These are phyloP conservation scores for Stagonosporopsis rhizophila DNA, from an alignment of 2,329 filamentous ascomycete species.

Conservation along the genomic window DNA sequence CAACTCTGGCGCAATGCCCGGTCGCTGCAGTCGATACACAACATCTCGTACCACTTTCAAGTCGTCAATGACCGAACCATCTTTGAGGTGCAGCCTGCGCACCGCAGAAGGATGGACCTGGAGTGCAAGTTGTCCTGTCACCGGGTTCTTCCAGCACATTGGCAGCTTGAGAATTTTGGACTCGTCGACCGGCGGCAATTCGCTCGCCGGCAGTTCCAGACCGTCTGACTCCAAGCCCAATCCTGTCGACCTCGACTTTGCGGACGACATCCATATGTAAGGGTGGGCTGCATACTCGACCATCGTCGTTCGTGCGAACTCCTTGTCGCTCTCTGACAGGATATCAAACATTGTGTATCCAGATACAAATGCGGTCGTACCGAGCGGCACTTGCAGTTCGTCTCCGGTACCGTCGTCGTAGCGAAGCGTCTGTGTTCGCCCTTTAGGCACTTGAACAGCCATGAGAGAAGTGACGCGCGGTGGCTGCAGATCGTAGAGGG, in stretches of 20 bases:
- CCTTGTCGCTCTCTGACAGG: slow-evolving; percentile 70
- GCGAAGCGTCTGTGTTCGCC: slow-evolving; percentile 65
- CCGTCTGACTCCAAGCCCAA: slow-evolving; percentile 74
- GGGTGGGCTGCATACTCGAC: slow-evolving; percentile 81
- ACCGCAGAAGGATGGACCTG: slow-evolving; percentile 78
- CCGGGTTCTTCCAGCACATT: slow-evolving; percentile 79
- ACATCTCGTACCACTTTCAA: slow-evolving; percentile 69
- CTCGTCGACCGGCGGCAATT: slow-evolving; percentile 70
- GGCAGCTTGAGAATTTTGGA: slow-evolving; percentile 74
- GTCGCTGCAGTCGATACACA: slow-evolving; percentile 75
- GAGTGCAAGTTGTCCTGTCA: slow-evolving; percentile 71
- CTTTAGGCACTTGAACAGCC: slow-evolving; percentile 74
- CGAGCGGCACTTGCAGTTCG: slow-evolving; percentile 71
- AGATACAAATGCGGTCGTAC: slow-evolving; percentile 77
- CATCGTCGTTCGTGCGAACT: slow-evolving; percentile 69
- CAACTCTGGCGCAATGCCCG: slow-evolving; percentile 70
- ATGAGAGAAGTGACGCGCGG: slow-evolving; percentile 75
- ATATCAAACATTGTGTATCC: slow-evolving; percentile 74
- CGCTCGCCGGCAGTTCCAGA: slow-evolving; percentile 64
- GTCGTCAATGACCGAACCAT: slow-evolving; percentile 74
- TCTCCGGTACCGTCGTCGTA: slow-evolving; percentile 77
- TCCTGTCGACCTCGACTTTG: slow-evolving; percentile 71
- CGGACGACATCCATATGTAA: slow-evolving; percentile 80
- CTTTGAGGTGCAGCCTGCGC: slow-evolving; percentile 69
- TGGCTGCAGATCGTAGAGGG: slow-evolving; percentile 76